A percentile compares a stretch with the other conserved stretches of the same genome.
Conservation (phyloP, 2,329 filamentous ascomycete genomes). For the Periconia macrospinosa region DNA sequence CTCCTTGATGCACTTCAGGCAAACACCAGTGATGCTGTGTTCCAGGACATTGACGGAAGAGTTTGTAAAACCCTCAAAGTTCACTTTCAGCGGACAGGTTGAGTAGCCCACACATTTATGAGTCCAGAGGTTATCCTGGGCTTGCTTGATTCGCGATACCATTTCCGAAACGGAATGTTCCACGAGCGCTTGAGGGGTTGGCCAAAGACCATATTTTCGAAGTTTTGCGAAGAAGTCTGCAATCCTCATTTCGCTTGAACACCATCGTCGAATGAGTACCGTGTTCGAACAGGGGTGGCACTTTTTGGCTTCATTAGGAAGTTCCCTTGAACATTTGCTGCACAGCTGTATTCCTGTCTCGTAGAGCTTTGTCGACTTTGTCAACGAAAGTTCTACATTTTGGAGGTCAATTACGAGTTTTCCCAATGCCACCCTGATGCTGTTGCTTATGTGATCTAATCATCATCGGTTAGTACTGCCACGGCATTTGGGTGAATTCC, state of each 20-base stretch:
- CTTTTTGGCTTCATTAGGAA: conserved; percentile 5
- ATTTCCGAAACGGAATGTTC: too few species aligned
- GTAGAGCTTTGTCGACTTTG: neutral
- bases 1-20: neutral
- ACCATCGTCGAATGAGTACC: neutral
- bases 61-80: neutral
- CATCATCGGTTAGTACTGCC: too few species aligned
- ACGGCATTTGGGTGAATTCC: too few species aligned
- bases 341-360: neutral
- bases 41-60: neutral
- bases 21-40: neutral
- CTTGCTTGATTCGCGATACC: too few species aligned
- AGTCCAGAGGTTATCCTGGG: too few species aligned
- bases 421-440: too few species aligned
- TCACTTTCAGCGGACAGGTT: neutral
- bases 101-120: too few species aligned
- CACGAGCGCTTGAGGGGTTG: too few species aligned
- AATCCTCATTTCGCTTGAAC: conserved; percentile 7
- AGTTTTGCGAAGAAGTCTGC: conserved; percentile 5
- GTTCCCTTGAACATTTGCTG: neutral
- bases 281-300: conserved; percentile 9
- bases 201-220: too few species aligned
- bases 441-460: too few species aligned
- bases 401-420: neutral
- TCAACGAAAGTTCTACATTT: neutral